Percentiles rank a stretch among this genome's conserved stretches.
These are phyloP conservation scores for Postia placenta DNA, from an alignment of 768 basidiomycete species.

Conservation along the genomic window DNA sequence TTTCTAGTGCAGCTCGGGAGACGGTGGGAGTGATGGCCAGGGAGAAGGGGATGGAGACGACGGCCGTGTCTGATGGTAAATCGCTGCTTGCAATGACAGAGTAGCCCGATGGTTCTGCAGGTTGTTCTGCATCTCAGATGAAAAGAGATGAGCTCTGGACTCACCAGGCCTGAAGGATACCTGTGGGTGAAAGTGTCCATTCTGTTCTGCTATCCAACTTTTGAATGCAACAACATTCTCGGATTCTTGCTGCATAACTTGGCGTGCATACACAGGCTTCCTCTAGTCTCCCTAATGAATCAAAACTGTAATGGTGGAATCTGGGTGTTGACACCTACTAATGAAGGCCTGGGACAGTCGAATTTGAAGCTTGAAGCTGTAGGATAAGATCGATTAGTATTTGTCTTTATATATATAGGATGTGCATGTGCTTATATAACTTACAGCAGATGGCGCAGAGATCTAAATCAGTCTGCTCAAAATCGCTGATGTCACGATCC, in stretches of 20 bases:
- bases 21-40: slow-evolving; percentile 55
- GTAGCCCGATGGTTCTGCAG: slow-evolving; percentile 32
- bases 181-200: slow-evolving; percentile 46
- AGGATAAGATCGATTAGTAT: too few species aligned
- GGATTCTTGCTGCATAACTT: neutral
- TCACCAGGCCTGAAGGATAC: slow-evolving; percentile 44
- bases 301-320: too few species aligned
- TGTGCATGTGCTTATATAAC: too few species aligned
- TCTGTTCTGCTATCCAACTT: slow-evolving; percentile 43
- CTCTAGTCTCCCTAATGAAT: too few species aligned
- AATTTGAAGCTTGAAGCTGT: too few species aligned
- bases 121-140: neutral
- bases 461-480: too few species aligned
- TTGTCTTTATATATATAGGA: too few species aligned
- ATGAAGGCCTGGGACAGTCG: too few species aligned
- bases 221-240: slow-evolving; percentile 28
- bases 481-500: too few species aligned
- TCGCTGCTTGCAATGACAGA: slow-evolving; percentile 42
- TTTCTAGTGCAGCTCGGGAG: slow-evolving; percentile 37
- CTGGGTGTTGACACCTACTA: too few species aligned
- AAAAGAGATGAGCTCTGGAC: slow-evolving; percentile 4
- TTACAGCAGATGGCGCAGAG: too few species aligned
- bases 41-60: slow-evolving; percentile 64
- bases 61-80: slow-evolving; percentile 43
- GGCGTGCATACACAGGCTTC: too few species aligned